phyloP scores from a whole-genome alignment of 495 filamentous ascomycete genomes.

The Penicillium paradoxum region DNA sequence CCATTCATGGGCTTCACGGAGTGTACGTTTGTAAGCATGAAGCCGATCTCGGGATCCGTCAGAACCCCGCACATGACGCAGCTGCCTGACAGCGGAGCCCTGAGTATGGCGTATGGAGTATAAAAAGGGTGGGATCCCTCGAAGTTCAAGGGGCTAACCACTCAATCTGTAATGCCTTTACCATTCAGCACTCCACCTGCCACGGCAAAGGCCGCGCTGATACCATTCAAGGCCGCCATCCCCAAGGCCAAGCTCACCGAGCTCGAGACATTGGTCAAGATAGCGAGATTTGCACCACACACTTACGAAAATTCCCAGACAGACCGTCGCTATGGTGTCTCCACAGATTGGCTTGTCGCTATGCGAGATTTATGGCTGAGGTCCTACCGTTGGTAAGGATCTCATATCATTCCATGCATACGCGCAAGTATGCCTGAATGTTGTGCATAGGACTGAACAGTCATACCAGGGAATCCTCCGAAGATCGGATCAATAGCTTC shows the following conservation, averaged over 20 bases:
- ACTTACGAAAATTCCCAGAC: constrained; percentile 46
- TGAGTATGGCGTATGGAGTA: too few species aligned
- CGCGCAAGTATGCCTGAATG: background rate
- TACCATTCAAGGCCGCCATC: constrained; percentile 41
- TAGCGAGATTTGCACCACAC: constrained; percentile 48
- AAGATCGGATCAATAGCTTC: constrained; percentile 56
- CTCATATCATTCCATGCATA: background rate
- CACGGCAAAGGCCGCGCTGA: constrained; percentile 16
- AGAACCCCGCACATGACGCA: background rate
- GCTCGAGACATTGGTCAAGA: constrained; percentile 44
- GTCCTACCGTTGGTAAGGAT: constrained; percentile 40
- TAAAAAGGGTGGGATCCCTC: too few species aligned
- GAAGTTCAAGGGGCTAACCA: too few species aligned
- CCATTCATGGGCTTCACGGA: too few species aligned
- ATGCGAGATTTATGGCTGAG: constrained; percentile 51
- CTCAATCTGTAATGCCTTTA: constrained; percentile 18
- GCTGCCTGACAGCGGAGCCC: background rate
- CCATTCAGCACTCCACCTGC: constrained; percentile 29
- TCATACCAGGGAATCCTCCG: constrained; percentile 40
- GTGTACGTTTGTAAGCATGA: background rate
- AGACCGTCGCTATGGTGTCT: constrained; percentile 50
- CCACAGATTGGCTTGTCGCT: constrained; percentile 50
- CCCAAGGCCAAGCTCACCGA: constrained; percentile 43
- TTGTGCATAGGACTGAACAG: background rate
- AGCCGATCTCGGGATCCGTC: background rate